Evolutionary conservation across 179 eudicot species (phyloP), one percentile per base, ranked within the genome.

Genomic region (Patellifolia procumbens): DNA sequence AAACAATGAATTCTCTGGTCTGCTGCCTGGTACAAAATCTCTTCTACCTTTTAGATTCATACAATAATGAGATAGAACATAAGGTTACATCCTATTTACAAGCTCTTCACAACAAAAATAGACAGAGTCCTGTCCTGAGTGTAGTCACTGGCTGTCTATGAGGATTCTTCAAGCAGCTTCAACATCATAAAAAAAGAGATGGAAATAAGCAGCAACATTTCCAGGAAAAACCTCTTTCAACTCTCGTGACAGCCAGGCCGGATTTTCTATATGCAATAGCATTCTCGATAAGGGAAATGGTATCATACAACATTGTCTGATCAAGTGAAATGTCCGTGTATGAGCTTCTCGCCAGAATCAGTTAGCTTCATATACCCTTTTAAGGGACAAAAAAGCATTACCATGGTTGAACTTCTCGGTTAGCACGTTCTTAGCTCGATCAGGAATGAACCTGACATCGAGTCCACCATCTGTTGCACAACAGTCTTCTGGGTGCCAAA

Each of bases 161-260:
- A 79, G 63, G 74, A 74, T 74, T 68, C 82, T 68, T 19, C 66
- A 51, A 59, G 75, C 79, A 70, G 79, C 82, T 75, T 75, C 79
- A 43, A 63, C 82, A 74, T 62, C 79, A 70, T 46, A 43, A 78
- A 78, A n/a, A 75, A 81, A 43, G 61, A 68, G 76, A 62, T 74
- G 55, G 45, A 37, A 35, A 34, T 65, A 46, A 61, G 80, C 80
- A 46, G 77, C 73, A 70, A 29, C 48, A 65, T 29, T 20, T 1
- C 34, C 72, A 48, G 59, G 76, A 59, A 48, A 55, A 56, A 46
- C n/a, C 76, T 35, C 66, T 49, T 34, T 29, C 35, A 32, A 7
- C 20, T 16, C 53, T 42, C 24, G 29, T 31, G 63, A 16, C 17
- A 37, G 15, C 31, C 60, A 74, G 72, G 49, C 24, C 17, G 29